These are phyloP conservation scores for Diutina rugosa DNA, from an alignment of 1,139 yeast genomes.

Conservation along the genomic window DNA sequence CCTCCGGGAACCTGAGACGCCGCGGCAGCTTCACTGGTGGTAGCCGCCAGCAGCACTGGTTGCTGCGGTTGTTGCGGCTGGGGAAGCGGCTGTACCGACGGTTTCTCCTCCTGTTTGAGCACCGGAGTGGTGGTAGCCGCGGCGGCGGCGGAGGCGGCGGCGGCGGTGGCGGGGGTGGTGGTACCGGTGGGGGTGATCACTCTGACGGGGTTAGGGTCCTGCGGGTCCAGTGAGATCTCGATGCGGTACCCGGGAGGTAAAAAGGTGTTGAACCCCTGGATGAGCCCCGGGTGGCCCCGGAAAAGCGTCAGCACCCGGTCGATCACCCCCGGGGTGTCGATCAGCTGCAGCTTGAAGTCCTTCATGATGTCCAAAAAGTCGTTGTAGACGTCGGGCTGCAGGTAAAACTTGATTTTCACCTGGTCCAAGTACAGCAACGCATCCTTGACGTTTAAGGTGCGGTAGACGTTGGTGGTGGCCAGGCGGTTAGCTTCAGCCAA, in stretches of 20 bases:
- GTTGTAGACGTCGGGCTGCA: slow-evolving; percentile 92
- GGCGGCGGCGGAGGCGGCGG: neutral
- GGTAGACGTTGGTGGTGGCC: slow-evolving; percentile 40
- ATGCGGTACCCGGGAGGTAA: slow-evolving; percentile 94
- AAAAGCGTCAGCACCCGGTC: slow-evolving; percentile 86
- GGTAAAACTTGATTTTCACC: slow-evolving; percentile 83
- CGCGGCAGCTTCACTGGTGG: slow-evolving; percentile 2
- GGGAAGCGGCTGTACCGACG: neutral
- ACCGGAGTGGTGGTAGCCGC: slow-evolving; percentile 26
- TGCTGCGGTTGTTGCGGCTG: neutral
- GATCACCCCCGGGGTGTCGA: slow-evolving; percentile 97
- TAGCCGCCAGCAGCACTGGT: slow-evolving; percentile 4
- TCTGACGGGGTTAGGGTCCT: slow-evolving; percentile 84
- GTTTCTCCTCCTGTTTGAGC: neutral
- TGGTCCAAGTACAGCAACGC: slow-evolving; percentile 92
- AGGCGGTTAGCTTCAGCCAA: slow-evolving; percentile 16
- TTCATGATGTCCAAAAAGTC: slow-evolving; percentile 96
- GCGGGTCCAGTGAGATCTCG: slow-evolving; percentile 81
- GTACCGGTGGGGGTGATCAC: slow-evolving; percentile 96
- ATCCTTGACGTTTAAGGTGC: slow-evolving; percentile 91
- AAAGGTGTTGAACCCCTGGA: slow-evolving; percentile 95
- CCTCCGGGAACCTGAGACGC: slow-evolving; percentile 33
- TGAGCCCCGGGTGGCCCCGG: slow-evolving; percentile 83
- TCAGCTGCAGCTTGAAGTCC: slow-evolving; percentile 83
- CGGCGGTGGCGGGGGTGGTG: neutral